phyloP scores from a whole-genome alignment of 139 green algal species.

The Zygnema cylindricum region DNA sequence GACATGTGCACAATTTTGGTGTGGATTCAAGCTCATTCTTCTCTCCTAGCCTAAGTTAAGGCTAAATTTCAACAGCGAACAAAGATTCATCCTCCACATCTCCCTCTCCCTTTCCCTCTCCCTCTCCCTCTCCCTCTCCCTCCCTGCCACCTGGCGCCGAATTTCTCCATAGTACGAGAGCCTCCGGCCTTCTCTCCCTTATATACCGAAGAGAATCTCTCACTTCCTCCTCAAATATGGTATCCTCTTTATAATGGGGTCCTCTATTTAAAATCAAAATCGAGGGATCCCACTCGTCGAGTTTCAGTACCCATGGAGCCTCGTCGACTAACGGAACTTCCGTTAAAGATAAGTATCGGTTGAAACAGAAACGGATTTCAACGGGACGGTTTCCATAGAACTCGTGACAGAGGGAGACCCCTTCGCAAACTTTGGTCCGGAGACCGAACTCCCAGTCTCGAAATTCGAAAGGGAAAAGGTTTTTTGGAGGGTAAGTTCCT shows the following conservation, averaged over 20 bases:
- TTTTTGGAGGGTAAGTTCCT: not conserved
- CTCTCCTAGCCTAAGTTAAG: no score
- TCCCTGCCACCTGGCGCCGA: conserved; percentile 12
- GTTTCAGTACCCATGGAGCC: not conserved
- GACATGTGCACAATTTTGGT: no score
- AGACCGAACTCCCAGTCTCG: not conserved
- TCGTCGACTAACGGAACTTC: not conserved
- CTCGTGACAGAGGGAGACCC: not conserved
- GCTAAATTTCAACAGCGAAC: no score
- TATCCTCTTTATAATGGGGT: not conserved
- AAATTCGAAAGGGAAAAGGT: not conserved
- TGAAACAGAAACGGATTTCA: not conserved
- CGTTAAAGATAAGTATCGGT: not conserved
- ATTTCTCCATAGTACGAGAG: conserved; percentile 26
- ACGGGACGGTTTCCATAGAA: not conserved
- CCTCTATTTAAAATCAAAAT: conserved; percentile 17
- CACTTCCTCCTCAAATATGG: conserved; percentile 6
- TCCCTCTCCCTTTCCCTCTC: no score
- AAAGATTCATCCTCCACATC: no score
- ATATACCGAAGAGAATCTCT: not conserved
- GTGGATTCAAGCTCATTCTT: no score
- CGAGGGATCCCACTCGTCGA: not conserved
- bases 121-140: no score
- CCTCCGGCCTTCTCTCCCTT: not conserved
- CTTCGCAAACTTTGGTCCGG: not conserved